Conservation (phyloP, 345 rosid genomes). For the Rhizophora mangle region DNA sequence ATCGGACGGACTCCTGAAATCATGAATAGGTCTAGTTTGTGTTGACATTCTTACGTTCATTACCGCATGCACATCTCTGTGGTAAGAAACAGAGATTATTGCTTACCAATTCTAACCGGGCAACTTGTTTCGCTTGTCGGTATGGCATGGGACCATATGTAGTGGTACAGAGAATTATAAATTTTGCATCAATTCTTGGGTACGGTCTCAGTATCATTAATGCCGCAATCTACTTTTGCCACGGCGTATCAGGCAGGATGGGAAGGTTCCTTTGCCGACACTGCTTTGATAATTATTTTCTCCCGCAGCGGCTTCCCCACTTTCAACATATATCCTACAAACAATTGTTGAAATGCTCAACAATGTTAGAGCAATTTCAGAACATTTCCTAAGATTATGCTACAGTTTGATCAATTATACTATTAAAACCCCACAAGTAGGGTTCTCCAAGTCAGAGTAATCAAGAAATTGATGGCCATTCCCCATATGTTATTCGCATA, state of each 20-base stretch:
- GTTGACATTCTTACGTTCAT: too few relatives aligned
- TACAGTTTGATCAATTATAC: background rate
- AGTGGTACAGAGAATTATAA: constrained; percentile 11
- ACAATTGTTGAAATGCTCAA: constrained; percentile 23
- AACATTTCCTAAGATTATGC: constrained; percentile 27
- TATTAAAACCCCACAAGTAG: constrained; percentile 2
- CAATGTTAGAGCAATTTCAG: constrained; percentile 11
- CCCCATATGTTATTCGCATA: background rate
- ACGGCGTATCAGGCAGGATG: background rate
- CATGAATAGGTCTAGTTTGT: too few relatives aligned
- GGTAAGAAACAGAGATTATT: too few relatives aligned
- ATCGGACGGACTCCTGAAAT: too few relatives aligned
- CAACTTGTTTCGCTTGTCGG: background rate
- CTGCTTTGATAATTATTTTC: background rate
- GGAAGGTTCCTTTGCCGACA: constrained; percentile 41
- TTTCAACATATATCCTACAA: background rate
- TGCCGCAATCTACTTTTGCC: background rate
- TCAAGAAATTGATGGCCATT: background rate
- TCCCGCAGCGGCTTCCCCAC: background rate
- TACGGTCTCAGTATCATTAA: background rate
- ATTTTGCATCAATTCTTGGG: constrained; percentile 3
- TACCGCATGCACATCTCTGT: too few relatives aligned
- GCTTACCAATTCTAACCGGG: too few relatives aligned
- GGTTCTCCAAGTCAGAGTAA: constrained; percentile 23
- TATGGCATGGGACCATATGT: too few relatives aligned